Conservation (phyloP, 139 green algal genomes). For the Astrephomene gubernaculifera region DNA sequence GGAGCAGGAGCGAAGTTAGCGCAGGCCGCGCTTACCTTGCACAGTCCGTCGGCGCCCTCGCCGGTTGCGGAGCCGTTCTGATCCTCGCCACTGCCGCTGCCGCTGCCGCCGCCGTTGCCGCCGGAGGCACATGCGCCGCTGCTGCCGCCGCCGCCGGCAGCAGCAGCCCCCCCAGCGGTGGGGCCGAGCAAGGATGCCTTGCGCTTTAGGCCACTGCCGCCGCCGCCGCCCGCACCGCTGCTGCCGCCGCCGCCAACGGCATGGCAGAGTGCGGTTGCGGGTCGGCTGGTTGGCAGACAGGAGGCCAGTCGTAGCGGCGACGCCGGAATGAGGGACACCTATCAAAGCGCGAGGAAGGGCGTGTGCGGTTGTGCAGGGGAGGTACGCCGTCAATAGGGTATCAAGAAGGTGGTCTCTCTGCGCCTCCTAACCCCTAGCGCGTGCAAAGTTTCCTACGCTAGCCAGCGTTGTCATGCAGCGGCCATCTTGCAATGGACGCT, state of each 20-base stretch:
- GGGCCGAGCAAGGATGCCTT: too few species aligned
- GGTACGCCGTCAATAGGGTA: too few species aligned
- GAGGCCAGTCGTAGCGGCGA: background rate
- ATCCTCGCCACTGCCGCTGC: background rate
- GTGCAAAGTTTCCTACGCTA: too few species aligned
- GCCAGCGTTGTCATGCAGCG: too few species aligned
- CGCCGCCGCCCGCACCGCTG: background rate
- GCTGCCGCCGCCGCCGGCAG: background rate
- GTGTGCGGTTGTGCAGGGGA: background rate
- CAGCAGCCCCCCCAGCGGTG: too few species aligned
- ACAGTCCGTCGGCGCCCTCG: background rate
- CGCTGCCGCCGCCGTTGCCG: constrained; percentile 16
- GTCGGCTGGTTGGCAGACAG: background rate
- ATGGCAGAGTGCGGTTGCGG: background rate
- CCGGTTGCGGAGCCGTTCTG: constrained; percentile 4
- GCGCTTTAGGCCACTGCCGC: background rate
- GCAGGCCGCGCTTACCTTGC: background rate
- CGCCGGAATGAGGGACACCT: constrained; percentile 6
- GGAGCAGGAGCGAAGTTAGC: too few species aligned
- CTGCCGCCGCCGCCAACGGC: background rate
- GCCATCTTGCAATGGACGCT: too few species aligned
- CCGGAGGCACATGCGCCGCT: constrained; percentile 5
- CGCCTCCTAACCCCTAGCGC: too few species aligned
- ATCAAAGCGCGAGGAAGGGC: background rate
- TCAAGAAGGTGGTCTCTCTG: too few species aligned